These are phyloP conservation scores for Moesziomyces antarcticus DNA, from an alignment of 1,284 basidiomycete genomes.

Conservation along the genomic window DNA sequence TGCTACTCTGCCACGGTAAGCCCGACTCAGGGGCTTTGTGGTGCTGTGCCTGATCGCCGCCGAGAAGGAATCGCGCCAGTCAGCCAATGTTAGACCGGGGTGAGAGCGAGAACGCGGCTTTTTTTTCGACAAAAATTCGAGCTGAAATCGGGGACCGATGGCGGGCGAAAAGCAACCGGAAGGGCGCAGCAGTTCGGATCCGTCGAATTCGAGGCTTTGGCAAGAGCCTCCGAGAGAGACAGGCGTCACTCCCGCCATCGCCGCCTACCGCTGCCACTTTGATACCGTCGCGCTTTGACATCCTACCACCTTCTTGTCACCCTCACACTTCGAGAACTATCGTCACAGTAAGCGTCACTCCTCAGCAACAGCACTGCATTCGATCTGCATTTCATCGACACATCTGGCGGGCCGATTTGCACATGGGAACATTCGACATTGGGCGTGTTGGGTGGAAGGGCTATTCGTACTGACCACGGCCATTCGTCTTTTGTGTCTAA, in stretches of 20 bases:
- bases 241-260: slow-evolving; percentile 9
- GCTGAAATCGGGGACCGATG: background rate
- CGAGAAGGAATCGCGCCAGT: no score
- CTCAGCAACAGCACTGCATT: background rate
- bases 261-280: background rate
- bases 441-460: no score
- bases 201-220: slow-evolving; percentile 2
- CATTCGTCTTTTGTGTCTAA: background rate
- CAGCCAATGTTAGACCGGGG: no score
- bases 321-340: slow-evolving; percentile 9
- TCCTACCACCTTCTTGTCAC: slow-evolving; percentile 22
- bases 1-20: no score
- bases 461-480: slow-evolving; percentile 16
- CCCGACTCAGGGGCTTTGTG: no score
- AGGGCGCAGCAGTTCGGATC: slow-evolving; percentile 6
- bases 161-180: background rate
- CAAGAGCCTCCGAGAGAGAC: background rate
- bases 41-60: no score
- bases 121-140: no score
- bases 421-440: no score
- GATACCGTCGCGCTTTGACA: background rate
- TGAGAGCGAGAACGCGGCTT: no score
- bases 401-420: background rate
- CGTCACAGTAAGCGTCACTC: slow-evolving; percentile 15
- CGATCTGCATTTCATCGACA: background rate